Evolutionary conservation across 108 stramenopile genomes (phyloP), one percentile per base, ranked within the genome.

Genomic region (Cyclotella baltica): DNA sequence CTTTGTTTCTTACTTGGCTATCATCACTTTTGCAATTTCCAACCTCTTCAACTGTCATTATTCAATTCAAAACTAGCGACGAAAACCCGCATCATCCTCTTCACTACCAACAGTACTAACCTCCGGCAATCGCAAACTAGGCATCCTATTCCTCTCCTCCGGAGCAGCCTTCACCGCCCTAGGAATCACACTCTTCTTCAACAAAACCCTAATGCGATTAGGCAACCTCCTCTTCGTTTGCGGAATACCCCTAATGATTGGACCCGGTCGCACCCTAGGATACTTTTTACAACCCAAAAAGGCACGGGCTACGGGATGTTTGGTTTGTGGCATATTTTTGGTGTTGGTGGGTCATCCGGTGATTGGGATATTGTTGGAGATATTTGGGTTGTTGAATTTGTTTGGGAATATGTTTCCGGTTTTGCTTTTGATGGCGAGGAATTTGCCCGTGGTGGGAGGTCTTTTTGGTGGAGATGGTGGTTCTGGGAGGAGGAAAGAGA

Each of bases 371-470:
- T 34, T 83, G 28, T 53, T 97, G 70, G 98, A 98, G 83, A 74
- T 90, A 0, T 97, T 98, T 84, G 97, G 98, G 2, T 69, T 98
- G 57, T 51, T 97, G 62, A 98, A 98, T 86, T 71, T 98, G 2
- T 98, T 97, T 79, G 98, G 95, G 5, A 96, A 97, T 68, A 87
- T 96, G 87, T 97, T 97, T 77, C 95, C 97, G 11, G 47, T 97
- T 29, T 74, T 94, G 5, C 74, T 78, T 80, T 85, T 83, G 36
- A 77, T 97, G 70, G 59, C 90, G 23, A 85, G 85, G 77, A 72
- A 86, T 33, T 76, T 95, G 78, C 96, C 96, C 3, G 63, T 90
- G 10, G 82, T 97, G 25, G 93, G 93, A 5, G 80, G 86, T 15
- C 56, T 93, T 40, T 66, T 93, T 36, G 86, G 85, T 25, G 85